Base-by-base conservation (phyloP, 371 early-diverging fungal genomes). In the Rhizopus sp. region DNA sequence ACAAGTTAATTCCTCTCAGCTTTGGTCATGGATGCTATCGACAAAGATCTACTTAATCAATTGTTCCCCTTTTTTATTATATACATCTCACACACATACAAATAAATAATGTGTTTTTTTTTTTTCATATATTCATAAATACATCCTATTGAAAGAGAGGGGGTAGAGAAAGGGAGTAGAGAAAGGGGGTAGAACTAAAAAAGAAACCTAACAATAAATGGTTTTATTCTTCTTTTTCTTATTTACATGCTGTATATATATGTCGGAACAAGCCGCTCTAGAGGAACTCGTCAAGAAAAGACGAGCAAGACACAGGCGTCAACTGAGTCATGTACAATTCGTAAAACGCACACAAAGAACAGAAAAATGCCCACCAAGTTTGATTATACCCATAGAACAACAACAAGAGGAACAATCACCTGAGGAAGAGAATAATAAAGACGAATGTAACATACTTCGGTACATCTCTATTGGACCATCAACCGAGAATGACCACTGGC, bases 1-100 rank as follows among this genome's bases (percentile, higher is more conserved):
- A 86, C 3, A 67, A 78, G 44, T 60, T 84, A 9, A 69, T 87
- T 5, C 88, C 88, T 3, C 55, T 88, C 29, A 83, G 88, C 38
- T 90, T 90, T 69, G 84, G 83, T 15, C 72, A 63, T 47, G 74
- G 74, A 7, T 60, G 70, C 42, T 73, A 63, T 50, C 55, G 70
- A 44, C 53, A 60, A 33, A 38, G 59, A 31, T 9, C 30, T 15
- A 41, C 57, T 62, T 32, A 44, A 62, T 32, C 41, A 62, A 32
- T 33, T 33, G 7, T 13, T 48, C n/a, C 32, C n/a, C n/a, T 32
- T 32, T 32, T 3, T 17, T 17, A 13, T 15, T n/a, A 42, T 42
- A 9, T 37, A 3, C 23, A 23, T 23, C 23, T 23, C 23, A 23
- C 23, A 23, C 23, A 23, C 2, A 23, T 23, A 23, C 23, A 23